Evolutionary conservation across 768 basidiomycete species (phyloP).

Genomic region (Hericium coralloides): DNA sequence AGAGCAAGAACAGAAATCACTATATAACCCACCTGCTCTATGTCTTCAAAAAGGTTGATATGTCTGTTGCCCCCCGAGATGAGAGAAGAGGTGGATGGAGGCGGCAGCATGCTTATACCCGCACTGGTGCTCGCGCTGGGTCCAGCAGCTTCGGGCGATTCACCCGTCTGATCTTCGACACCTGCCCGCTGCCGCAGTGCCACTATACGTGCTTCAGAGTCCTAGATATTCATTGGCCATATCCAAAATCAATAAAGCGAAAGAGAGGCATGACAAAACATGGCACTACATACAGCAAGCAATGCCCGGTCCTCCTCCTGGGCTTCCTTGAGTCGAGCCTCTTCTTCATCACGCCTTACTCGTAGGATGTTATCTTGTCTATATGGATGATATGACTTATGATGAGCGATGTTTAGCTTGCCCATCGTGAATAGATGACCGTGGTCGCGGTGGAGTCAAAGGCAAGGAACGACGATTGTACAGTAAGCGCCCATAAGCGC

Average conservation of each 20-base stretch:
- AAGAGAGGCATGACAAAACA: neutral
- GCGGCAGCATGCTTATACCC: slow-evolving; percentile 15
- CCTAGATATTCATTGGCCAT: slow-evolving; percentile 32
- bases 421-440: slow-evolving; percentile 67
- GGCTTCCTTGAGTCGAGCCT: slow-evolving; percentile 57
- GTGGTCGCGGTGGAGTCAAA: no score
- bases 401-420: slow-evolving; percentile 83
- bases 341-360: slow-evolving; percentile 76
- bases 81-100: neutral
- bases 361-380: slow-evolving; percentile 77
- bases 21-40: slow-evolving; percentile 33
- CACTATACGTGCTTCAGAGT: slow-evolving; percentile 72
- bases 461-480: no score
- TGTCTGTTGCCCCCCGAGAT: slow-evolving; percentile 65
- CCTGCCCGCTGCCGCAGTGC: slow-evolving; percentile 57
- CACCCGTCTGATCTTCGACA: neutral
- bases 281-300: slow-evolving; percentile 45
- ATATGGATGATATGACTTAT: slow-evolving; percentile 88
- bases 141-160: neutral
- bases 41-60: slow-evolving; percentile 77
- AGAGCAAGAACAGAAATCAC: neutral
- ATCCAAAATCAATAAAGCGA: neutral
- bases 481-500: no score
- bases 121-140: neutral
- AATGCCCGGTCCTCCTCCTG: slow-evolving; percentile 64